A percentile compares a stretch with the other conserved stretches of the same genome.
Conservation (phyloP, 78 protist genomes). For the Dictyostelium firmibasis region DNA sequence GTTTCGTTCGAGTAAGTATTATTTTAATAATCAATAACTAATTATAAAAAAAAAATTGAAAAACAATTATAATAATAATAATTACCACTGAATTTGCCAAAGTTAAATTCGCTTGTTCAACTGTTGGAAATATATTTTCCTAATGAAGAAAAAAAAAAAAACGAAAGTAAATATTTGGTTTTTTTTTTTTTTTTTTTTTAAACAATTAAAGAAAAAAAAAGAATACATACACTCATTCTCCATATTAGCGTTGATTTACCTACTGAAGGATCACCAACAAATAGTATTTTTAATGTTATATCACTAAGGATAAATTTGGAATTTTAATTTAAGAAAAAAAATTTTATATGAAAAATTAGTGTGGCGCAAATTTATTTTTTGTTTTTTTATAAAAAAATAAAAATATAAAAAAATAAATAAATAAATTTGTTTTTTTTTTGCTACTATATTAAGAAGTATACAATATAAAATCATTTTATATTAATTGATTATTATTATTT, state of each 20-base stretch:
- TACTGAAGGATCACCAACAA: slow-evolving; percentile 58
- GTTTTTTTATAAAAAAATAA: neutral
- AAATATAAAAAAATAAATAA: neutral
- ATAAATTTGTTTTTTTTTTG: too few relatives aligned
- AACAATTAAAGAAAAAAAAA: neutral
- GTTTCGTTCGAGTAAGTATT: neutral
- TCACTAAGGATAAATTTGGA: neutral
- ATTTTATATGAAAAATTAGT: neutral
- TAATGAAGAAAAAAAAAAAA: neutral
- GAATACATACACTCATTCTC: slow-evolving; percentile 43
- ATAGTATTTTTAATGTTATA: slow-evolving; percentile 33
- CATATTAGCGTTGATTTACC: slow-evolving; percentile 70
- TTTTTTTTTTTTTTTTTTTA: neutral
- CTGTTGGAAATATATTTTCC: slow-evolving; percentile 46
- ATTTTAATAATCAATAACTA: too few relatives aligned
- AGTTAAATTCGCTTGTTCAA: slow-evolving; percentile 71
- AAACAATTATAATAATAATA: neutral
- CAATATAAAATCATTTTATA: too few relatives aligned
- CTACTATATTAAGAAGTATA: too few relatives aligned
- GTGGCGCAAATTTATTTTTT: neutral
- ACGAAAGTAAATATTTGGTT: neutral
- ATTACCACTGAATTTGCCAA: slow-evolving; percentile 19
- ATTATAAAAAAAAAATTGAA: too few relatives aligned
- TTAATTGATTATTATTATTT: neutral
- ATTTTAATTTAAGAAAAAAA: too few relatives aligned